phyloP scores from a whole-genome alignment of 305 asterid species.

The Euphrasia arctica region DNA sequence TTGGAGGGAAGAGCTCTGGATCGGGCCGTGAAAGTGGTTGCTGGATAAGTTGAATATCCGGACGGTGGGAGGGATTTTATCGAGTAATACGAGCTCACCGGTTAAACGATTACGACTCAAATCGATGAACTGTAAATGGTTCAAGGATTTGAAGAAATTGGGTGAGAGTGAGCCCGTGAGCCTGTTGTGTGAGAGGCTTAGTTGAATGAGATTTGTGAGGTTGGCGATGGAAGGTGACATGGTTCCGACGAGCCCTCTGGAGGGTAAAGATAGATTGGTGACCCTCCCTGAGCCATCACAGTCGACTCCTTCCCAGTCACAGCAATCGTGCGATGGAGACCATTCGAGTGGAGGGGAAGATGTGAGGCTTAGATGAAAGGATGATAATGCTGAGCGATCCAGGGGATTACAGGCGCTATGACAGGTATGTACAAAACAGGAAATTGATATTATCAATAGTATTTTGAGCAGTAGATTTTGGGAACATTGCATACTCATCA shows the following conservation, averaged over 20 bases:
- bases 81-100: slow-evolving; percentile 38
- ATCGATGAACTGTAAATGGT: slow-evolving; percentile 41
- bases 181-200: slow-evolving; percentile 54
- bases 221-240: slow-evolving; percentile 45
- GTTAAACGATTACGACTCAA: slow-evolving; percentile 65
- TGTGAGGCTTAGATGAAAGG: slow-evolving; percentile 40
- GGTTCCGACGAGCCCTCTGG: slow-evolving; percentile 55
- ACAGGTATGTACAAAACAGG: slow-evolving; percentile 34
- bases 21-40: slow-evolving; percentile 56
- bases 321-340: slow-evolving; percentile 61
- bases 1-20: slow-evolving; percentile 45
- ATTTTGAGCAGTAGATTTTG: slow-evolving; percentile 18
- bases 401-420: slow-evolving; percentile 44
- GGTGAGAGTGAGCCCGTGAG: slow-evolving; percentile 60
- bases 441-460: slow-evolving; percentile 25
- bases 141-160: slow-evolving; percentile 43
- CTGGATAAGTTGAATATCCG: slow-evolving; percentile 57
- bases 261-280: slow-evolving; percentile 50
- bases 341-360: slow-evolving; percentile 55
- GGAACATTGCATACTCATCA: too few species aligned
- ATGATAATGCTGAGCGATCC: slow-evolving; percentile 51
- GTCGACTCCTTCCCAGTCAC: slow-evolving; percentile 74
- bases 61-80: slow-evolving; percentile 34
- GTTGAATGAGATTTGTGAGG: slow-evolving; percentile 46
- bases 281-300: slow-evolving; percentile 65